These are phyloP conservation scores for Penicillium janthinellum DNA, from an alignment of 2,329 filamentous ascomycete species.

Conservation along the genomic window DNA sequence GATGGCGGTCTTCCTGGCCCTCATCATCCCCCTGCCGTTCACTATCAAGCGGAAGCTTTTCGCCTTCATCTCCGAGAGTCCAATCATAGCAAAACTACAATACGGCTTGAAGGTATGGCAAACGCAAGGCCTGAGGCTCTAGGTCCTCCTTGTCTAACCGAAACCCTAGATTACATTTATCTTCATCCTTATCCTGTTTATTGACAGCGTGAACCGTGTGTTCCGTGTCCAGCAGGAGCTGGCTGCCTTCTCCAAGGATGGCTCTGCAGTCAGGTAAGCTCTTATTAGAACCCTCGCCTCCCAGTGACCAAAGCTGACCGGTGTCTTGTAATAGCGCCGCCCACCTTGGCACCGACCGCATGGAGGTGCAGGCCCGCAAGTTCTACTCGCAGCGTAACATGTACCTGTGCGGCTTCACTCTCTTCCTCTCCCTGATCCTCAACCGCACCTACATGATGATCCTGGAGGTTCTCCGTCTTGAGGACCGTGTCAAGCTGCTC, in stretches of 20 bases:
- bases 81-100: conserved; percentile 83
- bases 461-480: conserved; percentile 84
- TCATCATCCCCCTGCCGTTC: conserved; percentile 81
- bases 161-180: conserved; percentile 81
- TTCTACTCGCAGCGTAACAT: conserved; percentile 99
- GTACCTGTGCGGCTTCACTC: conserved; percentile 99
- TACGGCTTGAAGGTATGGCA: conserved; percentile 81
- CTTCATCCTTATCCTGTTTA: conserved; percentile 96
- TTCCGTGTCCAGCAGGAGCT: conserved; percentile 95
- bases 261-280: conserved; percentile 54
- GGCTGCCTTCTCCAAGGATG: conserved; percentile 67
- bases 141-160: neutral
- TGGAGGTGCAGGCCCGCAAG: conserved; percentile 98
- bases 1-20: conserved; percentile 53
- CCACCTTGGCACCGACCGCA: conserved; percentile 86
- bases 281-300: neutral
- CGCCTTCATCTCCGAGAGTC: conserved; percentile 92
- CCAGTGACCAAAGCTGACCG: conserved; percentile 9
- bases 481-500: conserved; percentile 84
- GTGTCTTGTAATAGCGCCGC: conserved; percentile 55
- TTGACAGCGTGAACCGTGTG: conserved; percentile 94
- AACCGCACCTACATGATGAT: conserved; percentile 99
- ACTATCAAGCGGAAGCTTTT: conserved; percentile 82
- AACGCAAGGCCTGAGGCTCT: neutral
- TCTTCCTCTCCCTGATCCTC: conserved; percentile 95